These are phyloP conservation scores for Agrostemma githago DNA, from an alignment of 148 eudicot species.

Conservation along the genomic window DNA sequence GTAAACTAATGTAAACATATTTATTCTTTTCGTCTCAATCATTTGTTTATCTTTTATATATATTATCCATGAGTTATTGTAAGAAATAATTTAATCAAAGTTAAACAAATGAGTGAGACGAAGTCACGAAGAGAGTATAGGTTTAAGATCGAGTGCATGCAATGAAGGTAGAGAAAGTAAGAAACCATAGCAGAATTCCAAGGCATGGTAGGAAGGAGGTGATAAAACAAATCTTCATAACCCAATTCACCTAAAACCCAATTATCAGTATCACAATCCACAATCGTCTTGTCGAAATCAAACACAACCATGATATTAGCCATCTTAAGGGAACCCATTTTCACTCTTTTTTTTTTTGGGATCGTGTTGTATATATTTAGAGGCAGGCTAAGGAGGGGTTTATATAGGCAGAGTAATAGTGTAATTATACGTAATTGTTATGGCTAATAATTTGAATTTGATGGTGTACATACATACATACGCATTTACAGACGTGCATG, in stretches of 20 bases:
- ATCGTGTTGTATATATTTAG: not conserved
- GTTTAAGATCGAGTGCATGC: too few species aligned
- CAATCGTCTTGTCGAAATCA: slow-evolving; percentile 91
- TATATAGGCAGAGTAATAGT: slow-evolving; percentile 19
- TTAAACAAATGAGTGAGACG: too few species aligned
- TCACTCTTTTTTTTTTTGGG: not conserved
- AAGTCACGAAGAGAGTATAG: too few species aligned
- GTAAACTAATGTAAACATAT: too few species aligned
- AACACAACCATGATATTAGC: slow-evolving; percentile 61
- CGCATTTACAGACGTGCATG: slow-evolving; percentile 19
- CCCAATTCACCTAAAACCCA: slow-evolving; percentile 79
- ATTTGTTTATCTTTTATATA: too few species aligned
- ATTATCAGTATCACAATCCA: slow-evolving; percentile 75
- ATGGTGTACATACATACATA: not conserved
- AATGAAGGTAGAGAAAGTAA: slow-evolving; percentile 2
- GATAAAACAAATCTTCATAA: slow-evolving; percentile 61
- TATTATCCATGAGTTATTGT: too few species aligned
- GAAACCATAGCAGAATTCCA: slow-evolving; percentile 79
- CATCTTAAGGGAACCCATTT: slow-evolving; percentile 30
- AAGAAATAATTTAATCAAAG: too few species aligned
- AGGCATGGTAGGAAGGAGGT: slow-evolving; percentile 82
- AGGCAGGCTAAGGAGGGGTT: slow-evolving; percentile 8
- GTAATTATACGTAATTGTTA: not conserved
- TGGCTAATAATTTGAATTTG: slow-evolving; percentile 4
- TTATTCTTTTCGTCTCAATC: too few species aligned